Evolutionary conservation across 2,329 filamentous ascomycete genomes (phyloP), one percentile per base, ranked within the genome.

Genomic region (Gnomoniopsis smithogilvyi): DNA sequence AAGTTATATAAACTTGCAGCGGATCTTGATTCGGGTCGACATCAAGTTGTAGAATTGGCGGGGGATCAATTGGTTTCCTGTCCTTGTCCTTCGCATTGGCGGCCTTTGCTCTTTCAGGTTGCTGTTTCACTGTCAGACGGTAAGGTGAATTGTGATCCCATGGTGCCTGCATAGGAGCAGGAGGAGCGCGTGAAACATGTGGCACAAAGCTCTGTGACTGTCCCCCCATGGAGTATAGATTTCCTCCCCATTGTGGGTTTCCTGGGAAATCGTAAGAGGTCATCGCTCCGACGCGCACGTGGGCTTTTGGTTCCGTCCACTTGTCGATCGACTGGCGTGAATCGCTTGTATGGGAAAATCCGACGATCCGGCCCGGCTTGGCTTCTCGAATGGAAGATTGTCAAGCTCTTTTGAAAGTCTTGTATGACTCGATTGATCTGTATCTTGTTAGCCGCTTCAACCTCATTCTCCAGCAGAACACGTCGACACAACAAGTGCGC

Each of bases 61-160:
- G 92, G 54, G 93, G 92, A 70, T 96, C 92, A 67, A 96, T 85
- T 8, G 92, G 91, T 73, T 96, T 96, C 65, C 92, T 87, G 68
- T 91, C 89, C 90, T 62, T 62, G 45, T 62, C 70, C 58, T 49
- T 62, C 11, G 30, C 52, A 30, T 58, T 62, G 45, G 60, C 60
- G 12, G 56, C 60, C 19, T 62, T 62, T n/a, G 60, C 60, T 51
- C 60, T 62, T 22, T 62, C 60, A 22, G 60, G 60, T 30, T 62
- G 60, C 56, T 62, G 60, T n/a, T 62, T 62, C 49, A 62, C 54
- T 53, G 56, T 56, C 14, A 62, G 48, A 30, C 50, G 56, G 46
- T 62, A 62, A 14, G 60, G 60, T 11, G 60, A 60, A 22, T 38
- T 54, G 24, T 62, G 60, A 6, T 59, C 56, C 60, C 60, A 62